Base-by-base conservation (phyloP, 305 asterid genomes). In the Coffea humblotiana region DNA sequence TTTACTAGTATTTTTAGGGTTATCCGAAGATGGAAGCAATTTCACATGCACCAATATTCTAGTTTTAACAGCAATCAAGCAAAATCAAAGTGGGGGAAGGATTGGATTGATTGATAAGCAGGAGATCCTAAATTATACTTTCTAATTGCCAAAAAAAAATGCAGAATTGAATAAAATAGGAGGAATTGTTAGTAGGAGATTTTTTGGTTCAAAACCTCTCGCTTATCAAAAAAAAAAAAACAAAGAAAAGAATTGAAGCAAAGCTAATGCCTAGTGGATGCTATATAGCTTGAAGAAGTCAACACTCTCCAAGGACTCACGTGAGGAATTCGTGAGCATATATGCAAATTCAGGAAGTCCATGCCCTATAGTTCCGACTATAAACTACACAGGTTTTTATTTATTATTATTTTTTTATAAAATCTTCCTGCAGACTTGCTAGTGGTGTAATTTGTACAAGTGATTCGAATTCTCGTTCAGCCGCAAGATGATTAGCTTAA, bases 391-490 rank as follows among this genome's bases (percentile, higher is more conserved):
- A 51, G 74, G 49, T 2, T 21, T 23, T 49, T 43, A 32, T 52
- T 74, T 79, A 54, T 79, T 71, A 64, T 61, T 43, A 40, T 37
- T 37, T 37, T 37, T 40, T 5, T 40, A 40, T 40, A 40, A 40
- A 5, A 40, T 40, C 43, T 40, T n/a, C 61, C n/a, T 54, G 61
- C 61, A 16, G n/a, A 0, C n/a, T 3, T 16, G 61, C 15, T 40
- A 40, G 35, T 66, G 25, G 47, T 58, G 60, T 60, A 60, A 60
- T 60, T 21, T 60, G 68, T 10, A 2, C 3, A 64, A 61, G 11
- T 8, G 67, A 61, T 12, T 23, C 80, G 83, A 83, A 83, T 85
- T 90, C 90, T 85, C 86, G 88, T 87, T 37, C 40, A 69, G 65
- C 52, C 65, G 19, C 56, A 35, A 78, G 25, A 68, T 37, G 52